Base-by-base conservation (phyloP, 2,329 filamentous ascomycete genomes). In the Diaporthe sp. region DNA sequence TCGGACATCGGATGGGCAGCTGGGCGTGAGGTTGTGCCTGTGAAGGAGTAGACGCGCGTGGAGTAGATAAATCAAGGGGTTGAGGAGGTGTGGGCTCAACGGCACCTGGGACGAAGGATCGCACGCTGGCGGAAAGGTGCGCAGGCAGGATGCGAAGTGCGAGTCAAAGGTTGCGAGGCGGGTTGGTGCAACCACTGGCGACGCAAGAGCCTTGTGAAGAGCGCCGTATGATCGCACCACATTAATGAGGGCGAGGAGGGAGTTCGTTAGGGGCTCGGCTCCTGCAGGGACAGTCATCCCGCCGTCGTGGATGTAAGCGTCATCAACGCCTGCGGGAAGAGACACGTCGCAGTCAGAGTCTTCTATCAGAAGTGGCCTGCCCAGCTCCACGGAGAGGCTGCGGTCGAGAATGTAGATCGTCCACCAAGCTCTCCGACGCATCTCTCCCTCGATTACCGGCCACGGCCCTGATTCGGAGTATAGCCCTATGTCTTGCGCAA, bases 401-500 rank as follows among this genome's bases (percentile, higher is more conserved):
- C 95, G 92, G 85, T 99, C 97, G 86, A 96, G 92, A 60, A 95
- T 91, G 84, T 98, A 98, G 74, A 98, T 91, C 20, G 94, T 92
- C 95, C 97, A 99, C 96, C 96, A 99, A 3, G 97, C 91, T 73
- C 96, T 90, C 76, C 94, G 92, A 73, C 96, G 92, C 91, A 96
- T 95, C 84, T 98, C 96, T 15, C 91, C 91, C 80, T 98, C 95
- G 20, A 98, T 87, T 1, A 92, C 88, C 2, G 94, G 90, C 89
- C 93, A 95, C 0, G 92, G 89, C 0, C 93, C 93, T 1, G 91
- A 90, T 80, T 98, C 94, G 9, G 90, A 87, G 80, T 98, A 93
- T 13, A 98, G 87, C 0, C 94, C 94, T 61, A 98, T 88, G 78
- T 97, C 94, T 82, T 98, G 96, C 0, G 94, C 94, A 71, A 94